Base-by-base conservation (phyloP, 257 asterid species). In the Thymus quinquecostatus region DNA sequence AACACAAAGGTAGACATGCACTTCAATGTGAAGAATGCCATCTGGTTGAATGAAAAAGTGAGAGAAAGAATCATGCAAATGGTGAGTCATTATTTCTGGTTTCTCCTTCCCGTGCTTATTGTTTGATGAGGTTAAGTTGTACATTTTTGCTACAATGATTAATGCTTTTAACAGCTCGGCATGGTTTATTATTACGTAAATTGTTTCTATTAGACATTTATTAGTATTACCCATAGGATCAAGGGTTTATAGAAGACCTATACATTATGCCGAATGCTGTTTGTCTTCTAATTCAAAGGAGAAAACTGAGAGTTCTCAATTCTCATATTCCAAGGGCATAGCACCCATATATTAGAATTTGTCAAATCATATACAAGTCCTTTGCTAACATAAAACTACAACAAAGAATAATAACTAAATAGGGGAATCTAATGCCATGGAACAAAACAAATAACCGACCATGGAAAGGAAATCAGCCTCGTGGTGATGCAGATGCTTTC, bases 1-100 rank as follows among this genome's bases (percentile, higher is more conserved):
- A 95, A 85, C 82, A 86, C 97, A 75, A 95, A 88, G 90, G 93
- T 95, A 72, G 98, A 95, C 82, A 95, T 95, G 99, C 92, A 97
- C 72, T 95, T 95, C 77, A 89, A 88, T 82, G 97, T 92, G 29
- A 79, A 79, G 77, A 74, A 78, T 68, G 99, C 99, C 1, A 61
- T 41, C 59, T 95, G 99, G 97, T 77, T 95, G 68, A 86, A 80
- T 72, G 98, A 92, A 58, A 82, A 92, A 81, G 92, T 92, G 70
- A 83, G 87, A 75, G 91, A 88, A 72, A 89, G 86, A 71, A 95
- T 95, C 71, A 68, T 95, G 89, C 96, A 86, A 77, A 88, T 81
- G 97, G 99, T 95, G 57, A 77, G 89, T 59, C 56, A 41, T 55
- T 73, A 72, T 48, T 60, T 10, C 62, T 12, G 58, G 71, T 72